Conservation (phyloP, 2,329 filamentous ascomycete species). For the Aciculosporium take region DNA sequence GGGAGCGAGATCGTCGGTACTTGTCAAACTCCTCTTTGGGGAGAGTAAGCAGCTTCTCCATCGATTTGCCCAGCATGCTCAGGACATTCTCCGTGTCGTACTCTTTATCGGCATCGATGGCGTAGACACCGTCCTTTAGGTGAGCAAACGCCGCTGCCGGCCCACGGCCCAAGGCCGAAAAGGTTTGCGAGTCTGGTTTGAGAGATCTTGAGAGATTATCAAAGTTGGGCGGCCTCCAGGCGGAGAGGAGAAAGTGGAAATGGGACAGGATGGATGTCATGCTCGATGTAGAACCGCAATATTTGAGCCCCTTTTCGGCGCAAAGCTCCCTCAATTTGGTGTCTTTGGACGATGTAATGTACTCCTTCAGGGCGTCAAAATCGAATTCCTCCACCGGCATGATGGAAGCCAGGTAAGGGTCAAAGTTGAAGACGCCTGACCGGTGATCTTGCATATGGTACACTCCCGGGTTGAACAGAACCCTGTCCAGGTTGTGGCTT, state of each 20-base stretch:
- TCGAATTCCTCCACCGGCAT: constrained; percentile 93
- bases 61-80: constrained; percentile 83
- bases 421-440: constrained; percentile 87
- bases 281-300: constrained; percentile 90
- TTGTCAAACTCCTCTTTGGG: constrained; percentile 72
- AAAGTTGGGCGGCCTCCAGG: constrained; percentile 61
- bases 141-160: constrained; percentile 73
- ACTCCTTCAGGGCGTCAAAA: constrained; percentile 71
- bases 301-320: constrained; percentile 54
- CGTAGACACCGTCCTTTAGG: constrained; percentile 73
- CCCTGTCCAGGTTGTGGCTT: constrained; percentile 65
- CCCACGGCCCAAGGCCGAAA: constrained; percentile 56
- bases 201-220: constrained; percentile 55
- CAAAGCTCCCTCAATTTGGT: constrained; percentile 54
- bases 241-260: constrained; percentile 82
- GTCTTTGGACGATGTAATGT: constrained; percentile 86
- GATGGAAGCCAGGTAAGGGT: constrained; percentile 82
- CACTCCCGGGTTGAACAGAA: constrained; percentile 90
- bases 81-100: constrained; percentile 75
- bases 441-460: constrained; percentile 82
- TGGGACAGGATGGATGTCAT: constrained; percentile 82
- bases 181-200: constrained; percentile 42
- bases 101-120: constrained; percentile 91
- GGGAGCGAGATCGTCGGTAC: constrained; percentile 56
- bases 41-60: constrained; percentile 88